A percentile compares a stretch with the other conserved stretches of the same genome.
Evolutionary conservation across 2,329 filamentous ascomycete genomes (phyloP).

Genomic region (Monilinia fructigena): DNA sequence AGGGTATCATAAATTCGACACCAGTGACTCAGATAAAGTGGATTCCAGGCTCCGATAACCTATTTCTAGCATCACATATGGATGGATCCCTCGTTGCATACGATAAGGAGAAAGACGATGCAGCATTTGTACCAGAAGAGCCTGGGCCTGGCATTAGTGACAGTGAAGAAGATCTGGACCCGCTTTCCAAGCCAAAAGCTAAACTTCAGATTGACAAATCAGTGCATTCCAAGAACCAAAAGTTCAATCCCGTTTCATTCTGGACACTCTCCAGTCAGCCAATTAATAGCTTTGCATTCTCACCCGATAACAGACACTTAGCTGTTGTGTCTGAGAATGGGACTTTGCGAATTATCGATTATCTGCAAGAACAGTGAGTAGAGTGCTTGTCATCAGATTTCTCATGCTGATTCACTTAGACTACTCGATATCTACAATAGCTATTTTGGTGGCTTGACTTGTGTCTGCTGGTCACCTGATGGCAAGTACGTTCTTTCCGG

Average conservation of each 20-base stretch:
- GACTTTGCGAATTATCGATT: conserved; percentile 85
- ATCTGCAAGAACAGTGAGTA: conserved; percentile 79
- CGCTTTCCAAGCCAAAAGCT: conserved; percentile 38
- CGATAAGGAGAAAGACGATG: conserved; percentile 95
- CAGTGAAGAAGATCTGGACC: conserved; percentile 36
- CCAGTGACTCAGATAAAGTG: conserved; percentile 86
- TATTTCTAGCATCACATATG: conserved; percentile 89
- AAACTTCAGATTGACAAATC: conserved; percentile 80
- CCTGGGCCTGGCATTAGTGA: conserved; percentile 42
- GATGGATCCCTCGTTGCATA: conserved; percentile 91
- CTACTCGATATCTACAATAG: conserved; percentile 84
- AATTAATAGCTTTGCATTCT: conserved; percentile 89
- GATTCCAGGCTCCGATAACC: conserved; percentile 90
- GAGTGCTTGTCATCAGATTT: neutral
- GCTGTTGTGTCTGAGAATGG: conserved; percentile 92
- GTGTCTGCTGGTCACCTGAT: conserved; percentile 96
- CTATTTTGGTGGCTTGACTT: conserved; percentile 91
- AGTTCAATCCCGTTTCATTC: conserved; percentile 83
- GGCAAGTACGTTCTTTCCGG: conserved; percentile 94
- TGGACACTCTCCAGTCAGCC: conserved; percentile 92
- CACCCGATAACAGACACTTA: conserved; percentile 81
- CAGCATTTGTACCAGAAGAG: conserved; percentile 71
- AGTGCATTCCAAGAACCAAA: conserved; percentile 90
- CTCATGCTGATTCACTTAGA: conserved; percentile 46
- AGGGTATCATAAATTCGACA: conserved; percentile 83